phyloP scores from a whole-genome alignment of 176 grass and related monocot genomes.

The Oryza glaberrima region DNA sequence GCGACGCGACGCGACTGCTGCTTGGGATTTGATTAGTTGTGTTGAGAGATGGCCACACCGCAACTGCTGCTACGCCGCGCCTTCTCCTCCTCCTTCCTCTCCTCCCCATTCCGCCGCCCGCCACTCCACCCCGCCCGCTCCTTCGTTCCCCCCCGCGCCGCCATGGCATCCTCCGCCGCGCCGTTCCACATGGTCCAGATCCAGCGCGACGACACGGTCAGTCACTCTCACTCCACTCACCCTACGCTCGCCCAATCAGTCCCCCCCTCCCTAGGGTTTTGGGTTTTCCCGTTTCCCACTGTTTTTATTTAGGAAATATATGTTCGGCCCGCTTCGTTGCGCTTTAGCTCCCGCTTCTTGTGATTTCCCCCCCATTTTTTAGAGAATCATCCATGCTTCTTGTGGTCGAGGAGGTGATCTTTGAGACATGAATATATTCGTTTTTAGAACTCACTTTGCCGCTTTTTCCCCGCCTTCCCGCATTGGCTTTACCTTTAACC shows the following conservation, averaged over 20 bases:
- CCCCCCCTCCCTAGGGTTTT: constrained; percentile 13
- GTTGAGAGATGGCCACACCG: constrained; percentile 33
- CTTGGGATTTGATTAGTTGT: background rate
- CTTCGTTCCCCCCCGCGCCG: constrained; percentile 27
- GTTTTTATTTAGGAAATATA: background rate
- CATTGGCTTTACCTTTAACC: background rate
- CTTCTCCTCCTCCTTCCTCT: constrained; percentile 22
- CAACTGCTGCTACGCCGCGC: constrained; percentile 33
- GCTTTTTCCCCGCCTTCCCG: background rate
- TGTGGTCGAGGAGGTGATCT: background rate
- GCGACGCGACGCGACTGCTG: background rate
- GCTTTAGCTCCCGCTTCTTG: background rate
- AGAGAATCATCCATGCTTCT: too few relatives aligned
- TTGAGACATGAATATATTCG: background rate
- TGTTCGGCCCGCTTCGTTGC: background rate
- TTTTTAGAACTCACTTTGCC: background rate
- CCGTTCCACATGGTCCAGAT: constrained; percentile 81
- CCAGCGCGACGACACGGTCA: constrained; percentile 78
- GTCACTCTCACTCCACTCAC: background rate
- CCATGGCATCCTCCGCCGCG: constrained; percentile 54
- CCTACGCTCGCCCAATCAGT: too few relatives aligned
- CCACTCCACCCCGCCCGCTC: background rate
- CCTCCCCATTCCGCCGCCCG: constrained; percentile 3
- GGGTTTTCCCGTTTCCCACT: background rate
- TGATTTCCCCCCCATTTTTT: background rate